Conservation (phyloP, 495 filamentous ascomycete genomes). For the Jackrogersella multiformis region DNA sequence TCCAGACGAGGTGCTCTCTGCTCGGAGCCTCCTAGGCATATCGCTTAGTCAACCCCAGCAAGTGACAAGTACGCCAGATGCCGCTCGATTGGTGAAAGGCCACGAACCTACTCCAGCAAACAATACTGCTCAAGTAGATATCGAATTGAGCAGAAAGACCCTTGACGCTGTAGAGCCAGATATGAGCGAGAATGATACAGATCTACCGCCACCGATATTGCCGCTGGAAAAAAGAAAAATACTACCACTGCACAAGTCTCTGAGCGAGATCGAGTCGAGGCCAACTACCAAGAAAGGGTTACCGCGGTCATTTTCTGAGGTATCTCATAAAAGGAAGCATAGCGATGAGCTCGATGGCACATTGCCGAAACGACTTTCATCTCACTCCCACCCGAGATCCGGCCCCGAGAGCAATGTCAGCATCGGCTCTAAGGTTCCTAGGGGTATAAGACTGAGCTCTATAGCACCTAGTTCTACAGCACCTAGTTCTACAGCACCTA, state of each 20-base stretch:
- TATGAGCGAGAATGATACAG: not conserved
- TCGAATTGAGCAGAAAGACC: not conserved
- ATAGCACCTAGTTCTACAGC: conserved; percentile 1
- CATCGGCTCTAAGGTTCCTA: conserved; percentile 6
- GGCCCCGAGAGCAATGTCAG: conserved; percentile 16
- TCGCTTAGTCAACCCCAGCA: not conserved
- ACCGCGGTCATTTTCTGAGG: conserved; percentile 33
- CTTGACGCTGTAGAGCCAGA: not conserved
- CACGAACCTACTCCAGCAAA: not conserved
- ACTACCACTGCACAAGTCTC: conserved; percentile 16
- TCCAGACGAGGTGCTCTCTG: conserved; percentile 32
- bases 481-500: conserved; percentile 5
- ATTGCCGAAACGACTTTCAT: conserved; percentile 30
- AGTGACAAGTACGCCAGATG: conserved; percentile 1
- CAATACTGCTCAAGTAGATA: not conserved
- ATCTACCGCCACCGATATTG: not conserved
- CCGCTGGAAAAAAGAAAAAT: not conserved
- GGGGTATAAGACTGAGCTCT: conserved; percentile 3
- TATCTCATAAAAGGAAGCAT: conserved; percentile 29
- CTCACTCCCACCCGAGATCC: conserved; percentile 19
- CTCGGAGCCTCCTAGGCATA: conserved; percentile 12
- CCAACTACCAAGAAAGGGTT: conserved; percentile 17
- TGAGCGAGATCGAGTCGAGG: conserved; percentile 20
- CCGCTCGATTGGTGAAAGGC: not conserved
- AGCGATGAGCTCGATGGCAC: conserved; percentile 22